These are phyloP conservation scores for Lagerstroemia speciosa DNA, from an alignment of 345 rosid genomes.

Conservation along the genomic window DNA sequence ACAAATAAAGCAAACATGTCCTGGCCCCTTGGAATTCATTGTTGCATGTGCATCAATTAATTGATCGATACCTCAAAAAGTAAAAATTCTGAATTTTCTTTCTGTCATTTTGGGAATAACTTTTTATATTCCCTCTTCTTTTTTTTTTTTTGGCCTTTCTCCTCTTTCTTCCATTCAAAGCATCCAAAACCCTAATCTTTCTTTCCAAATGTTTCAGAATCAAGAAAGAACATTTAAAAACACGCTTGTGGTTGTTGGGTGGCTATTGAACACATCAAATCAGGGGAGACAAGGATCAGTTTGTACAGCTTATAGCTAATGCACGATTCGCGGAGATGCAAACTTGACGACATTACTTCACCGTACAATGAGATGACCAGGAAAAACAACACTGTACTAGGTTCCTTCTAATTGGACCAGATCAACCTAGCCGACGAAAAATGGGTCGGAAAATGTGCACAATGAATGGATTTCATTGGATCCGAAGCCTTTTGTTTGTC, in stretches of 20 bases:
- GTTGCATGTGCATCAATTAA: constrained; percentile 44
- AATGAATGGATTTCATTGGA: not conserved
- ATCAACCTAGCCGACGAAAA: not conserved
- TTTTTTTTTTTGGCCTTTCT: too few species aligned
- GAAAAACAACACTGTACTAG: not conserved
- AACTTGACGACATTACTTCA: not conserved
- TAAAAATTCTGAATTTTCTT: not conserved
- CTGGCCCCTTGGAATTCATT: constrained; percentile 32
- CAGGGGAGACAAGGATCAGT: not conserved
- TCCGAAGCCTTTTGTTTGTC: too few species aligned
- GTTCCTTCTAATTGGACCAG: not conserved
- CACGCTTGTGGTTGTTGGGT: constrained; percentile 2
- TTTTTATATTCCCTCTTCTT: not conserved
- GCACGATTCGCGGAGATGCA: not conserved
- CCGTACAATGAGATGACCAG: not conserved
- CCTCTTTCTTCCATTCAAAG: not conserved
- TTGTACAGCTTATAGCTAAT: not conserved
- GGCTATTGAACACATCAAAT: not conserved
- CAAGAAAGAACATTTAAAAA: not conserved
- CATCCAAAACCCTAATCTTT: not conserved
- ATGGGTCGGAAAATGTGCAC: not conserved
- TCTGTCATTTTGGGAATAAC: not conserved
- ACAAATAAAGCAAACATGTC: constrained; percentile 41
- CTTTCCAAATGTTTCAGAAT: not conserved
- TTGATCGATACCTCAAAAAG: constrained; percentile 6